Base-by-base conservation (phyloP, 306 rosid species). In the Pachyrhizus erosus region DNA sequence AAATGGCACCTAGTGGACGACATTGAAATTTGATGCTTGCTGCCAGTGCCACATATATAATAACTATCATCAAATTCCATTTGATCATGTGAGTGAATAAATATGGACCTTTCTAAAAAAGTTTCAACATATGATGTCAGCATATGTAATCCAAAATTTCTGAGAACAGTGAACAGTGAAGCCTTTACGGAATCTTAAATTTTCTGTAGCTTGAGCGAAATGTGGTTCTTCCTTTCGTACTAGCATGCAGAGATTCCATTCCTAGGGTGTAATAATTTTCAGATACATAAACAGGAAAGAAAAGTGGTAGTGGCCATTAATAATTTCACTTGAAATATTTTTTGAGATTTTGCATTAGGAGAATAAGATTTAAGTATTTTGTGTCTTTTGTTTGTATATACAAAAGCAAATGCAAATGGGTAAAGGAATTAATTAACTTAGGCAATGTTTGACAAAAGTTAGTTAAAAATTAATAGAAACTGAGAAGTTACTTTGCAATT, bases 1-100 rank as follows among this genome's bases (percentile, higher is more conserved):
- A 86, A 88, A 91, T 82, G 97, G 90, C 62, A 87, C 84, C 70
- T 81, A 87, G 73, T 55, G 21, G 86, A 58, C 66, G 73, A 77
- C 40, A 31, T 57, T 54, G 60, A 81, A n/a, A 23, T 64, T 23
- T 73, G 84, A n/a, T 34, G 31, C 80, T 68, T 49, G 70, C 72
- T 65, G 40, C 31, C 24, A 9, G 65, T 65, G 40, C 31, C 24
- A 9, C 23, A 14, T 45, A 5, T 52, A 18, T 52, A 0, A n/a
- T n/a, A 49, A 49, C 6, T 15, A 5, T 17, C 40, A 9, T 26
- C 31, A 76, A 18, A 81, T 65, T 72, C 48, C 52, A 66, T 55
- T 33, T 5, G 26, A 75, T 34, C 6, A 24, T 74, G 54, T 24
- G 67, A 66, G 54, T 24, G 67, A 66, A 43, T 67, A 66, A 11